Conservation (phyloP, 768 basidiomycete species). For the Pholiota conissans region DNA sequence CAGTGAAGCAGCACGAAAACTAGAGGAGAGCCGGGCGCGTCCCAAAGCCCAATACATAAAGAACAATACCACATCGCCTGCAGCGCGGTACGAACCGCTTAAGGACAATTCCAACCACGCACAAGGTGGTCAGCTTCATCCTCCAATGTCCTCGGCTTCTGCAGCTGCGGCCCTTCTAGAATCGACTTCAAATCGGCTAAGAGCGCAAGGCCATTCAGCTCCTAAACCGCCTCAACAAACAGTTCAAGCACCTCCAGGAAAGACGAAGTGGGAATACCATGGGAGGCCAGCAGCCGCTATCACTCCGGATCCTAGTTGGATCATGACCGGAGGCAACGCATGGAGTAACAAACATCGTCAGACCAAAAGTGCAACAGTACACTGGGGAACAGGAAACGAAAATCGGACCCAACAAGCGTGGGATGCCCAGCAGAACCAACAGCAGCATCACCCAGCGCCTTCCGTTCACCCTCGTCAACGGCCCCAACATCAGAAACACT, state of each 20-base stretch:
- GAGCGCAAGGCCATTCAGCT: slow-evolving; percentile 3
- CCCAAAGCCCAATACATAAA: slow-evolving; percentile 12
- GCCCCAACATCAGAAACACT: slow-evolving; percentile 21
- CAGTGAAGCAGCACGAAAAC: slow-evolving; percentile 28
- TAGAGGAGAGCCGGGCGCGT: slow-evolving; percentile 20
- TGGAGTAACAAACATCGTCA: slow-evolving; percentile 26
- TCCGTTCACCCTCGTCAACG: slow-evolving; percentile 8
- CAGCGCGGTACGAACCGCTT: slow-evolving; percentile 13
- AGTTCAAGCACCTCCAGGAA: slow-evolving; percentile 12
- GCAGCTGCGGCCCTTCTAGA: slow-evolving; percentile 21
- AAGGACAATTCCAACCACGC: slow-evolving; percentile 12
- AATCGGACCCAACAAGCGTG: slow-evolving; percentile 16
- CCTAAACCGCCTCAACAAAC: slow-evolving; percentile 10
- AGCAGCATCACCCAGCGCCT: slow-evolving; percentile 4
- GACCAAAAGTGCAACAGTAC: slow-evolving; percentile 15
- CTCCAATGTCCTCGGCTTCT: slow-evolving; percentile 23
- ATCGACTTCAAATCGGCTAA: slow-evolving; percentile 12
- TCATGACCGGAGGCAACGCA: slow-evolving; percentile 24
- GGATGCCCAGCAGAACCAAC: slow-evolving; percentile 7
- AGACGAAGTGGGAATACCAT: slow-evolving; percentile 21
- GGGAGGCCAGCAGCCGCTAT: slow-evolving; percentile 18
- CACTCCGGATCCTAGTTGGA: slow-evolving; percentile 24
- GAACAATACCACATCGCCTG: slow-evolving; percentile 8
- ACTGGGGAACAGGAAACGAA: slow-evolving; percentile 19
- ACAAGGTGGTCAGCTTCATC: slow-evolving; percentile 11